Percentiles rank a stretch among this genome's conserved stretches.
Conservation (phyloP, 441 rosid species). For the Syzygium syzygioides region DNA sequence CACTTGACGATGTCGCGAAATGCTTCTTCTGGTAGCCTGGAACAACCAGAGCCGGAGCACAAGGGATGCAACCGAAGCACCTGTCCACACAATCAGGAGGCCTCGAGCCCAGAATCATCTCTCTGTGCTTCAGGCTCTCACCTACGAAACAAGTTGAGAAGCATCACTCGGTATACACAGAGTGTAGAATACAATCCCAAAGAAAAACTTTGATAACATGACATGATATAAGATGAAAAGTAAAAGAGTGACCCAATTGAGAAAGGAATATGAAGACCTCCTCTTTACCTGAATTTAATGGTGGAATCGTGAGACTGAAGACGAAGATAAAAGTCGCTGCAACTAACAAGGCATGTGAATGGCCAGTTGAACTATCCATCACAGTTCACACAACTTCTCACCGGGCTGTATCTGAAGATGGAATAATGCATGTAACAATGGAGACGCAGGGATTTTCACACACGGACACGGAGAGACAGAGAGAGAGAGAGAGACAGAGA, state of each 20-base stretch:
- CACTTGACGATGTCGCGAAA: not conserved
- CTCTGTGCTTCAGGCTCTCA: slow-evolving; percentile 13
- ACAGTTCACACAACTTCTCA: not conserved
- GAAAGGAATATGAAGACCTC: not conserved
- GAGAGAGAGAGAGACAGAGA: not conserved
- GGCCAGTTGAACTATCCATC: not conserved
- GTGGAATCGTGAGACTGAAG: not conserved
- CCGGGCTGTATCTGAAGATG: not conserved
- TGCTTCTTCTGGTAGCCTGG: slow-evolving; percentile 16
- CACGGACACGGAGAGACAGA: not conserved
- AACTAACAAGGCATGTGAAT: not conserved
- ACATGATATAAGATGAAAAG: not conserved
- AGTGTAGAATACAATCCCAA: not conserved
- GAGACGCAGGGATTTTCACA: not conserved
- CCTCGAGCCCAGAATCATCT: slow-evolving; percentile 58
- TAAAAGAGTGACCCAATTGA: not conserved
- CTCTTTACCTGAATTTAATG: not conserved
- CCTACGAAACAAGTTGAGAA: not conserved
- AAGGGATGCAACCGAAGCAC: slow-evolving; percentile 69
- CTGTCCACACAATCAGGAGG: slow-evolving; percentile 67
- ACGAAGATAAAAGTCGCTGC: not conserved
- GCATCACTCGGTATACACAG: not conserved
- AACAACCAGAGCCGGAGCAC: slow-evolving; percentile 49
- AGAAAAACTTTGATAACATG: not conserved
- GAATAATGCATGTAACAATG: not conserved